Conservation (phyloP, 2,329 filamentous ascomycete genomes). For the Colletotrichum tropicicola region DNA sequence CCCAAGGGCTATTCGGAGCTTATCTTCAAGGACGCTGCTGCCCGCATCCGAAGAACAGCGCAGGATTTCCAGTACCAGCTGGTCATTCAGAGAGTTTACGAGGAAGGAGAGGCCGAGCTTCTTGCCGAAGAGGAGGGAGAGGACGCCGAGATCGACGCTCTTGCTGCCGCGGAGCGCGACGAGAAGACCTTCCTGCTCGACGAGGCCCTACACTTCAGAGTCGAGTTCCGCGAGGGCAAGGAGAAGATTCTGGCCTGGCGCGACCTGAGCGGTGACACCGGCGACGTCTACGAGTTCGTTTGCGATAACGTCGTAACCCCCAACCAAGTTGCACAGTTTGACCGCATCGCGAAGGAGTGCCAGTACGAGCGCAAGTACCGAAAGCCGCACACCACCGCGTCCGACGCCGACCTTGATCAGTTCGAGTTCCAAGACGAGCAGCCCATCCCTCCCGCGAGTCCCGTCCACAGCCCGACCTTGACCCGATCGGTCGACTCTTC, state of each 20-base stretch:
- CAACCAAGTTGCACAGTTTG: slow-evolving; percentile 81
- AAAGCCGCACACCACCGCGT: slow-evolving; percentile 80
- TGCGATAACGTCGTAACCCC: slow-evolving; percentile 80
- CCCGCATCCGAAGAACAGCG: slow-evolving; percentile 89
- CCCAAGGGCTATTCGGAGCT: slow-evolving; percentile 98
- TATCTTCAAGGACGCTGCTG: slow-evolving; percentile 96
- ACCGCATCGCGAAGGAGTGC: slow-evolving; percentile 86
- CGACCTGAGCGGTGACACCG: slow-evolving; percentile 90
- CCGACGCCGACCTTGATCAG: slow-evolving; percentile 80
- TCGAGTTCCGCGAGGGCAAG: slow-evolving; percentile 80
- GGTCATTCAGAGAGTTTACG: slow-evolving; percentile 94
- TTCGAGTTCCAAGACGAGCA: slow-evolving; percentile 79
- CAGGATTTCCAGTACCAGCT: slow-evolving; percentile 98
- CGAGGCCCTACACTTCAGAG: slow-evolving; percentile 86
- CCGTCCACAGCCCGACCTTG: slow-evolving; percentile 66
- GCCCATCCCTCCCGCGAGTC: slow-evolving; percentile 71
- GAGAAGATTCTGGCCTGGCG: slow-evolving; percentile 94
- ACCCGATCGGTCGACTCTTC: slow-evolving; percentile 64
- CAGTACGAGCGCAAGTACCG: slow-evolving; percentile 98
- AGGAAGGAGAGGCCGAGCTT: slow-evolving; percentile 94
- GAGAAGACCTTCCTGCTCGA: slow-evolving; percentile 98
- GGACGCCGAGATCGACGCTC: slow-evolving; percentile 78
- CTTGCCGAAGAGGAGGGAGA: slow-evolving; percentile 90
- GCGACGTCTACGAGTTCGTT: slow-evolving; percentile 98
- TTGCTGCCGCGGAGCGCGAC: slow-evolving; percentile 82